Evolutionary conservation across 257 asterid genomes (phyloP), one percentile per base, ranked within the genome.

Genomic region (Nicotiana sylvestris): DNA sequence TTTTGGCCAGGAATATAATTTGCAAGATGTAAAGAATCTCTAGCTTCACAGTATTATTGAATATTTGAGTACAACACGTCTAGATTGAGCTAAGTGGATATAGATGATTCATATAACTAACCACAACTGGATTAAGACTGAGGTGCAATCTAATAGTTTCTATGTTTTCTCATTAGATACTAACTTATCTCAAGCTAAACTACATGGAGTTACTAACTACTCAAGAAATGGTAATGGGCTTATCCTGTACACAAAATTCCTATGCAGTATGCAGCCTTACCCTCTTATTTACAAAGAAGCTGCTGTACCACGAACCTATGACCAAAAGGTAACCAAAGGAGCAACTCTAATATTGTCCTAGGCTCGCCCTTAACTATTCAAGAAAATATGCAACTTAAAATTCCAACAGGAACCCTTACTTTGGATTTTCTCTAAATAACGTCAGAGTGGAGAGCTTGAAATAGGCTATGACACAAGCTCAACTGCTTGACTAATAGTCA

Each of bases 281-380:
- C 79, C 79, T 72, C 61, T 46, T 37, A 72, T 46, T 72, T 72
- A 49, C 79, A 72, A 72, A 46, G 61, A 72, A 35, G 61, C 25
- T 72, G 7, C 25, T 5, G 43, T 21, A 39, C 12, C 37, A 43
- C 60, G 21, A 69, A 39, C 33, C 77, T 2, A 7, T 35, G 30
- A 69, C 77, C 32, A 7, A 39, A 39, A 6, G 49, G 78, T 21
- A 70, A 70, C 33, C 32, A 43, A 43, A 43, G n/a, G 78, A 70
- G 58, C 35, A 70, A 70, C n/a, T 70, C 58, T 39, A 11, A 10
- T 33, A 70, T 21, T 70, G 58, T 5, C 6, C 78, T 35, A 37
- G 13, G 35, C 13, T 70, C 2, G 11, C 35, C 60, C 60, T 21
- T 33, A 46, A 70, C 58, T 43, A 70, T 17, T 70, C 78, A 70